Conservation (phyloP, 176 grass and related monocot species). For the Tuctoria greenei region DNA sequence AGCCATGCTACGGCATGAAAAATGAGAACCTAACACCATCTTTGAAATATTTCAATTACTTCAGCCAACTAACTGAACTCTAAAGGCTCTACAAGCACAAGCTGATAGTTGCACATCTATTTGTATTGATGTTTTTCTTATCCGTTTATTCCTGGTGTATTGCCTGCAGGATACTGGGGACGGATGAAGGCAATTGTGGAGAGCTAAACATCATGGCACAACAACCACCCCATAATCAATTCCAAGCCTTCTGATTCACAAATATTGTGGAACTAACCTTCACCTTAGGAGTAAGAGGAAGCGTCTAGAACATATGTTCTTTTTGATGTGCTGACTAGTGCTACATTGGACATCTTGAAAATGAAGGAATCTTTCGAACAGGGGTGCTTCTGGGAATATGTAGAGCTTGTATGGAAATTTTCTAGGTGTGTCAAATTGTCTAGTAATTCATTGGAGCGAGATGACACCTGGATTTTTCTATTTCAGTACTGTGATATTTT, state of each 20-base stretch:
- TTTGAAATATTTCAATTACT: conserved; percentile 22
- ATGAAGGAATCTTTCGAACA: conserved; percentile 25
- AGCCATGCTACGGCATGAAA: background rate
- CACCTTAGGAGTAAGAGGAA: conserved; percentile 38
- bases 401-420: conserved; percentile 20
- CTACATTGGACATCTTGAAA: conserved; percentile 12
- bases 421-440: conserved; percentile 8
- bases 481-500: conserved; percentile 13
- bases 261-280: conserved; percentile 50
- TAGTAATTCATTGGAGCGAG: conserved; percentile 1
- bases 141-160: conserved; percentile 22
- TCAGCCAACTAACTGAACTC: conserved; percentile 17
- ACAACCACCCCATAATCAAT: conserved; percentile 53
- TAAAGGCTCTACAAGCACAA: conserved; percentile 15
- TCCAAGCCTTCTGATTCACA: conserved; percentile 62
- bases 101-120: conserved; percentile 11
- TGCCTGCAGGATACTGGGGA: conserved; percentile 54
- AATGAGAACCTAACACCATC: conserved; percentile 2
- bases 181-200: conserved; percentile 53
- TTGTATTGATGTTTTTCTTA: conserved; percentile 14
- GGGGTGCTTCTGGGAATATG: conserved; percentile 3
- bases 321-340: conserved; percentile 44
- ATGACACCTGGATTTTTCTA: conserved; percentile 22
- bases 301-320: conserved; percentile 17
- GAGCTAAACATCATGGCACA: conserved; percentile 61